These are phyloP conservation scores for Ogataea nonfermentans DNA, from an alignment of 805 yeast genomes.

Conservation along the genomic window DNA sequence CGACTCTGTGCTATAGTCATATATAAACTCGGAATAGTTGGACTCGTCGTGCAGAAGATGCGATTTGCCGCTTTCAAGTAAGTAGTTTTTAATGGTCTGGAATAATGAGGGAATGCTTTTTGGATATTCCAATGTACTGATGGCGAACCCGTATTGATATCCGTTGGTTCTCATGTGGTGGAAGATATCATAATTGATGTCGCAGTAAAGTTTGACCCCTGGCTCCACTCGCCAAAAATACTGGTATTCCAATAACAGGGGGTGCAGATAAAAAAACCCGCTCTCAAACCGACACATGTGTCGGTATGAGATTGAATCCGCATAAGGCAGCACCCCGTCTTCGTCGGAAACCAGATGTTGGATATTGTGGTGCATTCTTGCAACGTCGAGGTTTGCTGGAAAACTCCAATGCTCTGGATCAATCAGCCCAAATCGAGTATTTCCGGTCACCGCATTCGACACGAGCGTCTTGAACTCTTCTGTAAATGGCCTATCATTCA, in stretches of 20 bases:
- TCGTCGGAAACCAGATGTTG: constrained; percentile 21
- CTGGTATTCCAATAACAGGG: constrained; percentile 63
- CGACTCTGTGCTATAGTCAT: constrained; percentile 54
- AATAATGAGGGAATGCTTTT: constrained; percentile 61
- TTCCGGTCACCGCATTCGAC: constrained; percentile 54
- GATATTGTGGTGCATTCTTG: constrained; percentile 21
- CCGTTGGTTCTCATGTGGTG: constrained; percentile 66
- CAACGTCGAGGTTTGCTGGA: constrained; percentile 42
- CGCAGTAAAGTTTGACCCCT: constrained; percentile 71
- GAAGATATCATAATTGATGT: constrained; percentile 71
- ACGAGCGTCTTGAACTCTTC: constrained; percentile 52
- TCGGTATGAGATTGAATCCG: constrained; percentile 61
- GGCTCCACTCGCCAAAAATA: constrained; percentile 96
- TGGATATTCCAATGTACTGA: constrained; percentile 67
- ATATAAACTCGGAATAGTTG: constrained; percentile 56
- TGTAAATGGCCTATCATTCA: constrained; percentile 66
- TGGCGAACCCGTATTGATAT: constrained; percentile 72
- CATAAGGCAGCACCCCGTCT: constrained; percentile 53
- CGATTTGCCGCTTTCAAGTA: constrained; percentile 37
- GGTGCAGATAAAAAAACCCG: constrained; percentile 78
- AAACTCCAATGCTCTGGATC: constrained; percentile 65
- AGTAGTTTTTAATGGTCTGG: constrained; percentile 34
- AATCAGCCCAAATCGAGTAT: constrained; percentile 59
- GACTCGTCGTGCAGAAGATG: constrained; percentile 35
- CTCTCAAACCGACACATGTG: constrained; percentile 90